These are phyloP conservation scores for Escovopsis sp. DNA, from an alignment of 2,329 filamentous ascomycete species.

Conservation along the genomic window DNA sequence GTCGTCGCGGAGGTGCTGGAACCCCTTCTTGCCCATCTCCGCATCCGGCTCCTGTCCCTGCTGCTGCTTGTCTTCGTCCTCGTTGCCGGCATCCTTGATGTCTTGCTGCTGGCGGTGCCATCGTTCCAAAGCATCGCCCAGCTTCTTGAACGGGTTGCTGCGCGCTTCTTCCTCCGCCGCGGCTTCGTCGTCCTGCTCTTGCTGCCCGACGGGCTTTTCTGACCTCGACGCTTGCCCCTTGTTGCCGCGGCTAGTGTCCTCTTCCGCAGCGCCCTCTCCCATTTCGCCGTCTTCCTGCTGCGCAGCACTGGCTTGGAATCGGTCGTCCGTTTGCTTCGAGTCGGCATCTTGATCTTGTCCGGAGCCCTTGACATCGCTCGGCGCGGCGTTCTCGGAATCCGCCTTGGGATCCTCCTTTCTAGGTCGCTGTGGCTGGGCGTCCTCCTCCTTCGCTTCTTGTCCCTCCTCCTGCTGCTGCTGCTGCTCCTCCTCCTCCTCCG, in stretches of 20 bases:
- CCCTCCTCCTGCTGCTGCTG: slow-evolving; percentile 35
- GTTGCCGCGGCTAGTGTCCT: slow-evolving; percentile 48
- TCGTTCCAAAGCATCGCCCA: slow-evolving; percentile 81
- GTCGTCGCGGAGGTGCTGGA: slow-evolving; percentile 83
- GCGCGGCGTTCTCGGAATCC: slow-evolving; percentile 46
- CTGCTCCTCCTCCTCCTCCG: slow-evolving; percentile 29
- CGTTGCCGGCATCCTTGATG: slow-evolving; percentile 46
- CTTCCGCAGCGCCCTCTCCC: slow-evolving; percentile 48
- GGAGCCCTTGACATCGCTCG: slow-evolving; percentile 47
- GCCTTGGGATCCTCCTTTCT: slow-evolving; percentile 34
- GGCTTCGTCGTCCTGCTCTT: slow-evolving; percentile 29
- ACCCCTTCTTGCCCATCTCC: slow-evolving; percentile 70
- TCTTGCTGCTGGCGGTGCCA: slow-evolving; percentile 85
- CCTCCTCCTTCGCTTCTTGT: slow-evolving; percentile 36
- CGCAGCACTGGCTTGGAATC: slow-evolving; percentile 43
- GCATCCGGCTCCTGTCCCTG: slow-evolving; percentile 35
- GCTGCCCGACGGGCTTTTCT: slow-evolving; percentile 30
- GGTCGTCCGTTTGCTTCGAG: slow-evolving; percentile 46
- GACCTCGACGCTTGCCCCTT: slow-evolving; percentile 40
- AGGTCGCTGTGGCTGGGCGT: slow-evolving; percentile 23
- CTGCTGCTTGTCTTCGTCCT: slow-evolving; percentile 30
- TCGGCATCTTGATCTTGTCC: slow-evolving; percentile 53
- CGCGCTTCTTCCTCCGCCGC: slow-evolving; percentile 29
- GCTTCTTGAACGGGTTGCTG: slow-evolving; percentile 74
- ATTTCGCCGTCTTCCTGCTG: slow-evolving; percentile 53